Evolutionary conservation across 495 filamentous ascomycete genomes (phyloP).

Genomic region (Aspergillus panamensis): DNA sequence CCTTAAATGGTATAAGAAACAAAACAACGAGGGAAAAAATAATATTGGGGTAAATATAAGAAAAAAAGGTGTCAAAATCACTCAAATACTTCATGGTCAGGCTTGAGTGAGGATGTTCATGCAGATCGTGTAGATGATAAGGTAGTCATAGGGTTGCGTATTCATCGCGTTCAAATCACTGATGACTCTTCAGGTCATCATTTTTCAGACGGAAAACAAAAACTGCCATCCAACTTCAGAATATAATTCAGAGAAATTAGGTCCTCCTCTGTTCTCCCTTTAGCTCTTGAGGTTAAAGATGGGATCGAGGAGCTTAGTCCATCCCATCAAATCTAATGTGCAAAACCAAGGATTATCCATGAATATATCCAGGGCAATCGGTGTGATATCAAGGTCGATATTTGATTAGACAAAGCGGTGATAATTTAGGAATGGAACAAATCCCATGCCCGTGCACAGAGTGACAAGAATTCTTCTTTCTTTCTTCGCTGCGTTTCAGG

Average conservation of each 20-base stretch:
- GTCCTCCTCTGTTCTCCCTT: background rate
- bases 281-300: background rate
- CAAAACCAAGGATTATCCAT: background rate
- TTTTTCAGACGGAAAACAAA: background rate
- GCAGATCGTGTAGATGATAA: conserved; percentile 19
- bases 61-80: conserved; percentile 16
- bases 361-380: conserved; percentile 1
- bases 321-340: background rate
- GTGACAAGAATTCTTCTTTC: conserved; percentile 86
- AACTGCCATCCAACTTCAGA: background rate
- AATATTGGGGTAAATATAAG: conserved; percentile 17
- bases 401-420: background rate
- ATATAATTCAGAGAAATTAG: background rate
- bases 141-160: conserved; percentile 23
- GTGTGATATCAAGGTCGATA: background rate
- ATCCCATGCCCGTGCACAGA: conserved; percentile 93
- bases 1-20: conserved; percentile 6
- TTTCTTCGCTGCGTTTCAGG: conserved; percentile 82
- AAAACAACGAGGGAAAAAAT: conserved; percentile 19
- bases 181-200: conserved; percentile 1
- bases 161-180: conserved; percentile 21
- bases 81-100: conserved; percentile 9
- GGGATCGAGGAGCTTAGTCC: background rate
- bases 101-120: conserved; percentile 19
- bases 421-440: conserved; percentile 80